Base-by-base conservation (phyloP, 805 yeast genomes). In the Candida easanensis region DNA sequence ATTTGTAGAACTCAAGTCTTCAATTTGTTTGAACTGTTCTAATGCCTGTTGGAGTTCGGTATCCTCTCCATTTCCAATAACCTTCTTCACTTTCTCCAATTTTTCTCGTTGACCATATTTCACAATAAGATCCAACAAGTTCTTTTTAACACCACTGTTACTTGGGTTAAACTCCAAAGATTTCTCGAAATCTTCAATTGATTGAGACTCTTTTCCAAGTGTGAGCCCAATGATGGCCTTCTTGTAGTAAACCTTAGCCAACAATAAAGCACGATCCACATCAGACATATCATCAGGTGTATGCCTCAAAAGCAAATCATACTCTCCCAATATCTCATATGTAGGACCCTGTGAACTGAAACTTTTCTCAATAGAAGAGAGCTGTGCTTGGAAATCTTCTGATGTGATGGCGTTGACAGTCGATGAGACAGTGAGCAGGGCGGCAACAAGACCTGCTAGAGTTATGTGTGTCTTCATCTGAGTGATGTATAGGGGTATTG, bases 161-260 rank as follows among this genome's bases (percentile, higher is more conserved):
- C 55, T 47, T 4, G 68, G 68, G 49, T 66, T 74, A 10, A 68
- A 56, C n/a, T 57, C 54, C 36, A 77, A 57, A 19, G 83, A 76
- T 13, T 52, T 56, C 44, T 72, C 68, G 44, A 84, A 77, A 50
- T 78, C 81, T 2, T 60, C 59, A 7, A 79, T 64, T 0, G 90
- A 83, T 30, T 67, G 66, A 25, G 60, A 49, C 23, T 78, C 84
- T 45, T 75, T 76, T 26, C 78, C 78, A 48, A 80, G 55, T 13
- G 80, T 71, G 41, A 80, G 61, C 41, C 82, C 82, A 3, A 83
- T 74, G 34, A 82, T 57, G 0, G 88, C 89, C 42, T 74, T 72
- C 56, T 79, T 82, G 57, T 76, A 80, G 47, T 73, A 70, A 1
- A 81, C 60, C 48, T 73, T 76, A 0, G 79, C 62, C 15, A 74